Percentiles rank a stretch among this genome's conserved stretches.
Evolutionary conservation across 192 early-diverging fungal genomes (phyloP).

Genomic region (Geranomyces variabilis): DNA sequence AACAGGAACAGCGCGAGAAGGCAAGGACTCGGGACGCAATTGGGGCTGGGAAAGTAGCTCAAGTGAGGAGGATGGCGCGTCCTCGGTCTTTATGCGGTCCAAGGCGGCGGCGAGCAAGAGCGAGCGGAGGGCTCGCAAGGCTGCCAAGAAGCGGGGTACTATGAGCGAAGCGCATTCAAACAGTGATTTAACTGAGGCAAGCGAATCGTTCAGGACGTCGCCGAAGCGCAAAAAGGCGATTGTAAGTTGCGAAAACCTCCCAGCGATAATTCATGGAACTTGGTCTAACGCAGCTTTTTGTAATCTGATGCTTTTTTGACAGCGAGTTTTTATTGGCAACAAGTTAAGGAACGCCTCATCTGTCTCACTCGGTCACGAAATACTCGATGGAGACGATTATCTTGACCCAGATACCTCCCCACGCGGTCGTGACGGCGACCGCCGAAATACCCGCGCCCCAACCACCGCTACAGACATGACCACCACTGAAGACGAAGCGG

Average conservation of each 20-base stretch:
- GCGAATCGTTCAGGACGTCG: background rate
- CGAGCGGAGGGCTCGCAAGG: background rate
- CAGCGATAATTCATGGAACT: no score
- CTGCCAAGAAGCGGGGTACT: background rate
- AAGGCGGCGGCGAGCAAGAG: background rate
- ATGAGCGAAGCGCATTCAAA: slow-evolving; percentile 1
- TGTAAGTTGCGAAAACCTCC: background rate
- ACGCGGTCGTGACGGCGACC: no score
- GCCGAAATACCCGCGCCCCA: no score
- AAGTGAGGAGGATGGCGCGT: slow-evolving; percentile 9
- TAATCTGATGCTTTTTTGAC: background rate
- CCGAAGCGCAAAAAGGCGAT: background rate
- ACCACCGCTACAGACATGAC: no score
- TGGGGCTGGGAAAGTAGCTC: slow-evolving; percentile 17
- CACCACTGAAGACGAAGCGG: no score
- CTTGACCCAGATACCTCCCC: no score
- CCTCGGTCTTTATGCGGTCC: background rate
- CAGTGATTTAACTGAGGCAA: background rate
- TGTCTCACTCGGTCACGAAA: background rate
- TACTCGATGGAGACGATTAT: no score
- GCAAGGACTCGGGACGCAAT: no score
- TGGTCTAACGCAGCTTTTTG: no score
- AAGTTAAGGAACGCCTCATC: slow-evolving; percentile 3
- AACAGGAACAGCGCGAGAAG: no score
- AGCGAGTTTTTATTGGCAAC: slow-evolving; percentile 9